These are phyloP conservation scores for Saksenaea oblongispora DNA, from an alignment of 371 early-diverging fungal genomes.

Conservation along the genomic window DNA sequence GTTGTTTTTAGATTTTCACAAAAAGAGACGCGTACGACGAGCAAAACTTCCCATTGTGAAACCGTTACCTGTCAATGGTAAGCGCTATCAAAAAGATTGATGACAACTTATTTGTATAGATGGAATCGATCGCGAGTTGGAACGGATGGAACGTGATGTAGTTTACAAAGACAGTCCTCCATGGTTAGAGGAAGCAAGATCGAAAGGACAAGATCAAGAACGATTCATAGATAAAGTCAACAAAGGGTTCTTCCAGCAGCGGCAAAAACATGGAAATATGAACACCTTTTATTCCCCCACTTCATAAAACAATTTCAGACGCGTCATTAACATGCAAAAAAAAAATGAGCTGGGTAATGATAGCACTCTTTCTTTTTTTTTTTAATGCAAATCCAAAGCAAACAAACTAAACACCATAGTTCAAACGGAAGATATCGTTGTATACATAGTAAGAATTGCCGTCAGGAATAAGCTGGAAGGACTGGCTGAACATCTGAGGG, in stretches of 20 bases:
- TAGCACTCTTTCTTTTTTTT: not conserved
- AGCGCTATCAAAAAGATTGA: not conserved
- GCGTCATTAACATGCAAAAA: no score
- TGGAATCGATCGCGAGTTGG: not conserved
- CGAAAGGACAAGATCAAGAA: not conserved
- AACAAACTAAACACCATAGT: slow-evolving; percentile 35
- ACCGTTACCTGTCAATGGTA: not conserved
- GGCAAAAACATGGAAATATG: not conserved
- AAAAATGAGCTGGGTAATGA: no score
- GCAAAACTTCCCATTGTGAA: not conserved
- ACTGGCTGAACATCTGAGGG: slow-evolving; percentile 82
- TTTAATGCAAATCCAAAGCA: not conserved
- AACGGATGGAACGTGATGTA: not conserved
- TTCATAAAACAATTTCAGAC: no score
- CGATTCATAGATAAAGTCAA: not conserved
- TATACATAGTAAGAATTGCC: slow-evolving; percentile 60
- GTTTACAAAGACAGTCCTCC: not conserved
- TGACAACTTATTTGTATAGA: not conserved
- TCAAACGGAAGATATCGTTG: slow-evolving; percentile 86
- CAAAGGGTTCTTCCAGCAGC: not conserved
- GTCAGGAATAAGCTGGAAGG: slow-evolving; percentile 79
- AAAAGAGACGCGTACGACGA: not conserved
- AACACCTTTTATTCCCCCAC: not conserved
- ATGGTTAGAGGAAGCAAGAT: not conserved
- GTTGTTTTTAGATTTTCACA: not conserved